Percentiles rank a stretch among this genome's conserved stretches.
Evolutionary conservation across 73 alveolate species (phyloP).

Genomic region (Paramecium biaurelia): DNA sequence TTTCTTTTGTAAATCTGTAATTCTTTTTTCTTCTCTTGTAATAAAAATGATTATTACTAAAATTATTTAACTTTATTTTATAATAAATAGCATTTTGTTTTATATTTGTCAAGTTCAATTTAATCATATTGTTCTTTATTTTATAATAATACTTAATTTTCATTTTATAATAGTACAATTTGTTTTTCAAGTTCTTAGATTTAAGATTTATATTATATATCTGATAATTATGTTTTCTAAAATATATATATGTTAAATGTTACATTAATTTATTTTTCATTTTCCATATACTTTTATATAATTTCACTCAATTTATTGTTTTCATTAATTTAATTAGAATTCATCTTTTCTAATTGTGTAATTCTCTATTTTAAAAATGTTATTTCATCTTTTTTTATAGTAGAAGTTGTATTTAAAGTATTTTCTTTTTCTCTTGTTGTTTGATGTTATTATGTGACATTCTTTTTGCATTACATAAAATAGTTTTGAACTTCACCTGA

Average conservation of each 20-base stretch:
- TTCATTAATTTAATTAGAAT: neutral
- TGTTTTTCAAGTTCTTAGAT: neutral
- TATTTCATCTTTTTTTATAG: neutral
- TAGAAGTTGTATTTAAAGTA: neutral
- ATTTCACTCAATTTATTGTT: neutral
- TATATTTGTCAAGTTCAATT: neutral
- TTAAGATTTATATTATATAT: neutral
- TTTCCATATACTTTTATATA: neutral
- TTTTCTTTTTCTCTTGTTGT: neutral
- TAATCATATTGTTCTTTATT: neutral
- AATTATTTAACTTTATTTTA: constrained; percentile 9
- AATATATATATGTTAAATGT: neutral
- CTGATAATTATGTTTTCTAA: neutral
- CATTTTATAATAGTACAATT: neutral
- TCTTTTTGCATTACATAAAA: neutral
- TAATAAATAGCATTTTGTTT: neutral
- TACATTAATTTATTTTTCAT: neutral
- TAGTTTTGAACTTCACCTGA: neutral
- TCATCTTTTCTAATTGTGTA: neutral
- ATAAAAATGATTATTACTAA: neutral
- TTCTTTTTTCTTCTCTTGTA: neutral
- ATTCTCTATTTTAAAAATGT: neutral
- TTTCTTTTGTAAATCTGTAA: neutral
- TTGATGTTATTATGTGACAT: neutral
- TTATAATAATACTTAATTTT: neutral